Conservation (phyloP, 805 yeast species). For the Candida jianshihensis region DNA sequence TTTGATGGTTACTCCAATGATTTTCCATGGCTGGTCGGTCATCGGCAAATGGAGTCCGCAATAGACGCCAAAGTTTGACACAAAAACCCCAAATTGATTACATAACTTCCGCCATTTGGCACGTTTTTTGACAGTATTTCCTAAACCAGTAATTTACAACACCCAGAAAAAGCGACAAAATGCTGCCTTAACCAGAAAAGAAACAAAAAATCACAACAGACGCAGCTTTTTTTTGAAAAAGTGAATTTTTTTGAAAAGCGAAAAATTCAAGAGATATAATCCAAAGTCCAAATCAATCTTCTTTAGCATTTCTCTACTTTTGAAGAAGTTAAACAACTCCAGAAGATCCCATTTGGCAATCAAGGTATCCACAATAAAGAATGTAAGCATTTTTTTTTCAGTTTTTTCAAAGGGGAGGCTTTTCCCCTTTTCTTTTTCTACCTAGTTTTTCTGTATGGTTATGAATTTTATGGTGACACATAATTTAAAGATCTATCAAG, state of each 20-base stretch:
- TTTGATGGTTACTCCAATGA: no score
- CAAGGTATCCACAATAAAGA: no score
- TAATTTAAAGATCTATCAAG: background rate
- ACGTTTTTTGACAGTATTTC: background rate
- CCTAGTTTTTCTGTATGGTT: background rate
- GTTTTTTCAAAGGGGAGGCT: background rate
- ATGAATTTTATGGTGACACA: slow-evolving; percentile 1
- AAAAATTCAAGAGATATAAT: background rate
- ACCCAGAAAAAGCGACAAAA: no score
- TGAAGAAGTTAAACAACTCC: no score
- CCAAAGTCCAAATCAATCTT: background rate
- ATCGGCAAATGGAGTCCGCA: no score
- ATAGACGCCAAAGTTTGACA: no score
- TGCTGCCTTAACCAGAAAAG: background rate
- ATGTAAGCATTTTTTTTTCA: background rate
- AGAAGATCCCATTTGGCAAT: no score
- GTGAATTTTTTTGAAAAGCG: slow-evolving; percentile 3
- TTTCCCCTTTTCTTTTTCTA: background rate
- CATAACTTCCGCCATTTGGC: background rate
- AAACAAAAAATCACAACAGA: no score
- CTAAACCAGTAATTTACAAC: background rate
- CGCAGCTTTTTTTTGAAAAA: slow-evolving; percentile 3
- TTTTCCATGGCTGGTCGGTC: no score
- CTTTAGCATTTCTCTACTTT: no score
- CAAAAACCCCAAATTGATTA: slow-evolving; percentile 1